A percentile compares a stretch with the other conserved stretches of the same genome.
Evolutionary conservation across 2,329 filamentous ascomycete genomes (phyloP).

Genomic region (Fusarium piperis): DNA sequence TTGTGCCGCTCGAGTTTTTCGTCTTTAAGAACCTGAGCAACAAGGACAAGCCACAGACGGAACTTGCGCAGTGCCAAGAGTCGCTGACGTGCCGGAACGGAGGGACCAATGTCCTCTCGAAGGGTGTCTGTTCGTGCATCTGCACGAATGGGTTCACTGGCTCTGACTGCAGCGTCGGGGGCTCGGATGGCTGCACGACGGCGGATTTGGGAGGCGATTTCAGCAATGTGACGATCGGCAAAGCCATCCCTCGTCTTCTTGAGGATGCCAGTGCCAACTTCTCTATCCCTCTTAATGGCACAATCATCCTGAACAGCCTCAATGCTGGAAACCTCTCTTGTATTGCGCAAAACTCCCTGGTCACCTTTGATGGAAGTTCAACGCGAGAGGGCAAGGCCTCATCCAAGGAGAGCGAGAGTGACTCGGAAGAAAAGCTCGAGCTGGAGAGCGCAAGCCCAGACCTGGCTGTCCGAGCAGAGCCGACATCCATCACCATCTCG

Average conservation of each 20-base stretch:
- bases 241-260: constrained; percentile 80
- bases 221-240: constrained; percentile 81
- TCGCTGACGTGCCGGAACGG: constrained; percentile 79
- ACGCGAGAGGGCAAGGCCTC: constrained; percentile 47
- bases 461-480: constrained; percentile 16
- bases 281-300: constrained; percentile 77
- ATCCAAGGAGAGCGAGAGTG: constrained; percentile 41
- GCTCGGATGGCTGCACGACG: constrained; percentile 63
- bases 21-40: constrained; percentile 63
- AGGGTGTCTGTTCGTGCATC: constrained; percentile 81
- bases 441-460: constrained; percentile 6
- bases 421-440: constrained; percentile 29
- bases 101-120: constrained; percentile 76
- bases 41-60: constrained; percentile 49
- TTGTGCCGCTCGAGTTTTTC: constrained; percentile 77
- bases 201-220: constrained; percentile 56
- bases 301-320: constrained; percentile 78
- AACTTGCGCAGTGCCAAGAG: constrained; percentile 64
- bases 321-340: constrained; percentile 81
- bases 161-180: constrained; percentile 59
- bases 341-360: constrained; percentile 83
- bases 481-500: constrained; percentile 32
- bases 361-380: constrained; percentile 77
- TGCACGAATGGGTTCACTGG: constrained; percentile 88
- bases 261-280: constrained; percentile 72